These are phyloP conservation scores for Dictyostelium purpureum DNA, from an alignment of 78 protist genomes.

Conservation along the genomic window DNA sequence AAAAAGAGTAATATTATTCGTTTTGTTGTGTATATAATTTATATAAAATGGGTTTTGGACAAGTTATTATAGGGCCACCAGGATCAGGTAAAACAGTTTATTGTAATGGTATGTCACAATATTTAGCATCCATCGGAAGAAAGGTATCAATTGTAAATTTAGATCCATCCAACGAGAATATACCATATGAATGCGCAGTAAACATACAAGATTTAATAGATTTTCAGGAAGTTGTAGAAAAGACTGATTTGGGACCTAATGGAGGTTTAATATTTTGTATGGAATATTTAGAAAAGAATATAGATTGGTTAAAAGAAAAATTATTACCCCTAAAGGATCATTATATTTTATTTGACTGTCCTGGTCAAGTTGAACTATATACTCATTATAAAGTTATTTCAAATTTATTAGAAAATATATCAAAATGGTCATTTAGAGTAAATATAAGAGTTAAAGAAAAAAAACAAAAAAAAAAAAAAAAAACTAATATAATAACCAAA, in stretches of 20 bases:
- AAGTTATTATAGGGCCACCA: conserved; percentile 97
- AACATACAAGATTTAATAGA: conserved; percentile 87
- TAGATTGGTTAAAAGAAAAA: conserved; percentile 95
- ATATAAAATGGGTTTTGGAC: conserved; percentile 87
- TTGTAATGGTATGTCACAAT: conserved; percentile 91
- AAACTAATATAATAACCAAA: background rate
- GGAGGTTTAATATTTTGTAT: conserved; percentile 95
- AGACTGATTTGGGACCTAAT: conserved; percentile 95
- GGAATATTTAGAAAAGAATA: conserved; percentile 91
- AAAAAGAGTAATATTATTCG: background rate
- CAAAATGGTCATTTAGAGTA: conserved; percentile 86
- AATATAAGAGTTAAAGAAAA: background rate
- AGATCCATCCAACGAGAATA: conserved; percentile 97
- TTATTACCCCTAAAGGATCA: conserved; percentile 40
- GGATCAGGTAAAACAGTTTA: conserved; percentile 98
- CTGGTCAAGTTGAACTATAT: conserved; percentile 99
- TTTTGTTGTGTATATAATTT: no score
- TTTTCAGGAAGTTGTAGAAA: conserved; percentile 84
- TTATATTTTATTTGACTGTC: conserved; percentile 95
- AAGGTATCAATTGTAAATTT: conserved; percentile 90
- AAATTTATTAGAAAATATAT: conserved; percentile 73
- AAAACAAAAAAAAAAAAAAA: background rate
- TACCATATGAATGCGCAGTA: conserved; percentile 84
- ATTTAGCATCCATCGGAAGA: conserved; percentile 67
- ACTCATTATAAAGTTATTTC: conserved; percentile 92